Percentiles rank a stretch among this genome's conserved stretches.
Evolutionary conservation across 257 asterid genomes (phyloP).

Genomic region (Nicotiana undulata): DNA sequence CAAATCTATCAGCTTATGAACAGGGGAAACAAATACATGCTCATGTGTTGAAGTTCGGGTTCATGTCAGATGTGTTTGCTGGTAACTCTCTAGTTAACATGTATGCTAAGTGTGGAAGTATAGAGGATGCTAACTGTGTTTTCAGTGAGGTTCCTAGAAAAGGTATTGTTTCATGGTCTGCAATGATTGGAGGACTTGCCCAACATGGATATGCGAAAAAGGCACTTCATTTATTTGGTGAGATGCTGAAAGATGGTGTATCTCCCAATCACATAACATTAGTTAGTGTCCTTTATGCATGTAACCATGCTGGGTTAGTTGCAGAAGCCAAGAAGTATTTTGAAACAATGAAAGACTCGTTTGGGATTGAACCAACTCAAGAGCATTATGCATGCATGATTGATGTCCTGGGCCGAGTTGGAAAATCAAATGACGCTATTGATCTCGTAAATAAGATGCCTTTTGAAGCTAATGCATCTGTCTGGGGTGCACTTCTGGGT

Average conservation of each 20-base stretch:
- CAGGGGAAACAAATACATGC: slow-evolving; percentile 11
- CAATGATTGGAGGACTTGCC: slow-evolving; percentile 13
- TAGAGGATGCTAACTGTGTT: slow-evolving; percentile 6
- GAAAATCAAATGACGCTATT: slow-evolving; percentile 2
- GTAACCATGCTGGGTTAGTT: slow-evolving; percentile 9
- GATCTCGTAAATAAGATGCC: slow-evolving; percentile 1
- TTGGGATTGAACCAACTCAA: slow-evolving; percentile 4
- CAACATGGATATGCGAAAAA: slow-evolving; percentile 8
- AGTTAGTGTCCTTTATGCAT: slow-evolving; percentile 1
- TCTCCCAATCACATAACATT: not conserved
- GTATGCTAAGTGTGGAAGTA: slow-evolving; percentile 11
- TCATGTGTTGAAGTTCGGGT: slow-evolving; percentile 8
- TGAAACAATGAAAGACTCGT: not conserved
- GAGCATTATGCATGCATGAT: slow-evolving; percentile 15
- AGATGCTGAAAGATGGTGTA: not conserved
- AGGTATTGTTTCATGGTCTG: slow-evolving; percentile 5
- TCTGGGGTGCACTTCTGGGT: slow-evolving; percentile 5
- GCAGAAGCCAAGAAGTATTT: not conserved
- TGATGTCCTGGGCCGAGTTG: slow-evolving; percentile 7
- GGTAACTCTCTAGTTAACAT: slow-evolving; percentile 13
- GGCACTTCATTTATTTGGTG: not conserved
- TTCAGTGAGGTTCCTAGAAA: slow-evolving; percentile 6
- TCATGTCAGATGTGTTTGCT: slow-evolving; percentile 6
- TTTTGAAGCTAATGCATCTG: slow-evolving; percentile 5
- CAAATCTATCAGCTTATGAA: slow-evolving; percentile 9